Evolutionary conservation across 495 filamentous ascomycete genomes (phyloP), one percentile per base, ranked within the genome.

Genomic region (Penicillium atrosanguineum): DNA sequence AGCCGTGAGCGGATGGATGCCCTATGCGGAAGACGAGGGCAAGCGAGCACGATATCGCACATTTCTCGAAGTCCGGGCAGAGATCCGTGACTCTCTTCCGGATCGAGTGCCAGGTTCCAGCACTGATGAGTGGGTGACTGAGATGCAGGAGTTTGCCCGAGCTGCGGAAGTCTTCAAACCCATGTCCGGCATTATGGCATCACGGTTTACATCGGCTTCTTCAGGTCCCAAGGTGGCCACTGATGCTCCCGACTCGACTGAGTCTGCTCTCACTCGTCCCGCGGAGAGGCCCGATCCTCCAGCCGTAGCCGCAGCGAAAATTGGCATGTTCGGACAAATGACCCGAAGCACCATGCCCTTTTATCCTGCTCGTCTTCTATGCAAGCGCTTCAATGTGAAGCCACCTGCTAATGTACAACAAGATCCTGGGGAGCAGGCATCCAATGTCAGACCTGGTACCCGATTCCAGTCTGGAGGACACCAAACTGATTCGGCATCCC

Each of bases 91-190:
- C 25, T 74, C 63, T 3, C 73, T 87, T 1, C 90, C 91, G 2
- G 71, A 86, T 53, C 78, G 83, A 21, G 69, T 73, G 0, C 60
- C 76, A 0, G 78, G 74, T 1, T 77, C 82, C 61, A 82, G 73
- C 44, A 84, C 79, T 34, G 85, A 91, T 46, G 90, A 92, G 49
- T 95, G 90, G 79, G 64, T 83, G 6, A 83, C 81, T 49, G 94
- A 98, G 67, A 77, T 96, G 46, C 69, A 84, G 39, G 95, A 98
- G 65, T 98, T 98, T 65, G 79, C 84, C 38, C 88, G 87, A 52
- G 93, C 90, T 26, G 94, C 95, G 7, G 80, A 87, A 61, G 92
- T 97, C 7, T 97, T 97, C 77, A 91, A 89, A 67, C 94, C 94
- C 1, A 87, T 95, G 78, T 87, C 87, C 25, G 90, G 90, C 0